A percentile compares a stretch with the other conserved stretches of the same genome.
phyloP scores from a whole-genome alignment of 2,329 filamentous ascomycete species.

The Hymenoscyphus fructigenus region DNA sequence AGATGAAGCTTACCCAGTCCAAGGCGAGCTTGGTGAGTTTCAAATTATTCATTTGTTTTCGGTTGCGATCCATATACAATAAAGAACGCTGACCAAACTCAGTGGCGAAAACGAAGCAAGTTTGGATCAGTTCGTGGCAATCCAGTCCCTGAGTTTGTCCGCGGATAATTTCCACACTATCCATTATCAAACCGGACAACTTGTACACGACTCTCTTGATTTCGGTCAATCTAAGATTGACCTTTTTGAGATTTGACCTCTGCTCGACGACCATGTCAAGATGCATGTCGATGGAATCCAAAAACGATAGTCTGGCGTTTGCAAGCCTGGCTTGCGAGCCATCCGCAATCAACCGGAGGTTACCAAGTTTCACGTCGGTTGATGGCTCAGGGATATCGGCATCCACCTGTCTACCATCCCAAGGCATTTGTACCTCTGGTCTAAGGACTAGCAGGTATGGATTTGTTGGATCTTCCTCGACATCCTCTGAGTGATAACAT shows the following conservation, averaged over 20 bases:
- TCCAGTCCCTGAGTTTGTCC: conserved; percentile 80
- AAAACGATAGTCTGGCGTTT: conserved; percentile 75
- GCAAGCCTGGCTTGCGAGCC: conserved; percentile 77
- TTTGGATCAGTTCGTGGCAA: conserved; percentile 94
- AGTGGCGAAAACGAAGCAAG: conserved; percentile 97
- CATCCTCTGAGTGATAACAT: conserved; percentile 69
- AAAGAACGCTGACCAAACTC: conserved; percentile 96
- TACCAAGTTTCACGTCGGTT: conserved; percentile 81
- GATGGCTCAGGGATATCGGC: conserved; percentile 73
- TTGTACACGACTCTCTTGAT: conserved; percentile 96
- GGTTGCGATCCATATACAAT: conserved; percentile 92
- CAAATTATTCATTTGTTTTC: conserved; percentile 94
- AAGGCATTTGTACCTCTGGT: conserved; percentile 74
- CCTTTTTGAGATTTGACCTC: conserved; percentile 87
- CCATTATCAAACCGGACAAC: conserved; percentile 97
- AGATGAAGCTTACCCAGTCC: conserved; percentile 98
- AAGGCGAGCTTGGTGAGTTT: conserved; percentile 90
- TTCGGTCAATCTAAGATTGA: conserved; percentile 86
- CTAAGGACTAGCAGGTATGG: conserved; percentile 84
- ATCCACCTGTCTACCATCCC: conserved; percentile 76
- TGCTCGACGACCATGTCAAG: conserved; percentile 90
- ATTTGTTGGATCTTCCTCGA: conserved; percentile 71
- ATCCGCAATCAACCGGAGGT: conserved; percentile 84
- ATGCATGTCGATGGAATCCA: conserved; percentile 77
- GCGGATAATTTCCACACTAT: conserved; percentile 91